Conservation (phyloP, 1,139 yeast species). For the Maudiozyma humilis region DNA sequence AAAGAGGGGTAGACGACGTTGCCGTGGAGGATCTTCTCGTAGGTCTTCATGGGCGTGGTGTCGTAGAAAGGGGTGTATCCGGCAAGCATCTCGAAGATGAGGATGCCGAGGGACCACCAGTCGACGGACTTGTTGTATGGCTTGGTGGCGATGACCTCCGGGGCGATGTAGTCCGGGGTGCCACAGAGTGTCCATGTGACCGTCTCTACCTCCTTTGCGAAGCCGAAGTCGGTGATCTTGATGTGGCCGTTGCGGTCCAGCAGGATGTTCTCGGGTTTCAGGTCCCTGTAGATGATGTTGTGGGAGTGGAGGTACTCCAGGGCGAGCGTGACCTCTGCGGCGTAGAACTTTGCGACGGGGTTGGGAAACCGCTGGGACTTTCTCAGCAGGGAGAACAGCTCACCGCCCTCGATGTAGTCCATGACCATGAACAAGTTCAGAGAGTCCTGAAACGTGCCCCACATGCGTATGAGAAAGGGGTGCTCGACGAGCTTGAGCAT, state of each 20-base stretch:
- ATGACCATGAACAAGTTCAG: constrained; percentile 88
- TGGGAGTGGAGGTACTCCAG: constrained; percentile 85
- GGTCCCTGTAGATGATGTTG: constrained; percentile 88
- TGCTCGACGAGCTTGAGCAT: constrained; percentile 91
- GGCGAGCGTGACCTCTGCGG: constrained; percentile 91
- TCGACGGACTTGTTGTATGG: constrained; percentile 96
- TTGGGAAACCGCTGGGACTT: constrained; percentile 92
- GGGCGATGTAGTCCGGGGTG: constrained; percentile 97
- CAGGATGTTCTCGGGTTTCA: constrained; percentile 91
- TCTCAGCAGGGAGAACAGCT: constrained; percentile 76
- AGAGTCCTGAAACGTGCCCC: constrained; percentile 97
- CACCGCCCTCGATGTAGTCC: constrained; percentile 99
- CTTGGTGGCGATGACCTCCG: constrained; percentile 93
- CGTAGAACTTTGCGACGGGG: constrained; percentile 95
- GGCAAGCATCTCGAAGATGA: constrained; percentile 92
- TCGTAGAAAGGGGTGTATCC: constrained; percentile 98
- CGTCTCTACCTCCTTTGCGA: constrained; percentile 89
- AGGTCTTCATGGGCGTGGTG: constrained; percentile 94
- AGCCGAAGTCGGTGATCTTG: constrained; percentile 93
- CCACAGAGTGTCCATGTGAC: constrained; percentile 97
- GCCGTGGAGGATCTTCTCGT: constrained; percentile 86
- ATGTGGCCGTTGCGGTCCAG: constrained; percentile 92
- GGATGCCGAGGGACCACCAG: constrained; percentile 97
- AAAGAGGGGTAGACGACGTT: constrained; percentile 82
- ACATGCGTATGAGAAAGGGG: constrained; percentile 91